These are phyloP conservation scores for Boletus rubescentipes DNA, from an alignment of 768 basidiomycete species.

Conservation along the genomic window DNA sequence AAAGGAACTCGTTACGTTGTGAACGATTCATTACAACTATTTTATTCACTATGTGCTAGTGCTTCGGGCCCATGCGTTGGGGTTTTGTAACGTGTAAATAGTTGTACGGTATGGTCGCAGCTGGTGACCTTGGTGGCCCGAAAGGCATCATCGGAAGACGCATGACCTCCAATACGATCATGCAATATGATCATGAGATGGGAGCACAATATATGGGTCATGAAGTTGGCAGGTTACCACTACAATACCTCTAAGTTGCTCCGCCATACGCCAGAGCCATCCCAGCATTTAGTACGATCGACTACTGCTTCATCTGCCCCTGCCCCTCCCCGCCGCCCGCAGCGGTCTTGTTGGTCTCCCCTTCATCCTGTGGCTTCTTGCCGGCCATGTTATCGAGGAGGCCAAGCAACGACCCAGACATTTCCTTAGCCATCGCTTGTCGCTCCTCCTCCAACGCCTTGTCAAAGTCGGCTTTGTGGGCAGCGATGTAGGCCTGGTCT, in stretches of 20 bases:
- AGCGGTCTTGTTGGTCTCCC: neutral
- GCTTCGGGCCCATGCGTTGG: too few species aligned
- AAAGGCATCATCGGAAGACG: neutral
- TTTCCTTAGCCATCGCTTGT: slow-evolving; percentile 47
- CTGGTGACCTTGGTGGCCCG: too few species aligned
- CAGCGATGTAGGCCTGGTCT: slow-evolving; percentile 51
- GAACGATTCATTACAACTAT: too few species aligned
- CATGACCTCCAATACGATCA: neutral
- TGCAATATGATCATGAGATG: neutral
- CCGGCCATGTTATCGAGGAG: slow-evolving; percentile 25
- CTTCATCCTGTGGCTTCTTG: slow-evolving; percentile 19
- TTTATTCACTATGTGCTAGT: too few species aligned
- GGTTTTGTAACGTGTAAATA: too few species aligned
- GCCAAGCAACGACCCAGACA: slow-evolving; percentile 44
- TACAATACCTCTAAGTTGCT: slow-evolving; percentile 10
- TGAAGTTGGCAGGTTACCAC: neutral
- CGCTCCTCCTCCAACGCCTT: slow-evolving; percentile 50
- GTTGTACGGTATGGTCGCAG: too few species aligned
- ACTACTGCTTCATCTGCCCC: slow-evolving; percentile 1
- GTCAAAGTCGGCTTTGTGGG: slow-evolving; percentile 53
- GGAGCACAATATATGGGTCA: slow-evolving; percentile 2
- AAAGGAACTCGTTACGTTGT: too few species aligned
- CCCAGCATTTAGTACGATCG: neutral
- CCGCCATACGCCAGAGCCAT: neutral
- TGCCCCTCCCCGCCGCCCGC: slow-evolving; percentile 13